Evolutionary conservation across 2,329 filamentous ascomycete genomes (phyloP).

Genomic region (Pseudocercospora crystallina): DNA sequence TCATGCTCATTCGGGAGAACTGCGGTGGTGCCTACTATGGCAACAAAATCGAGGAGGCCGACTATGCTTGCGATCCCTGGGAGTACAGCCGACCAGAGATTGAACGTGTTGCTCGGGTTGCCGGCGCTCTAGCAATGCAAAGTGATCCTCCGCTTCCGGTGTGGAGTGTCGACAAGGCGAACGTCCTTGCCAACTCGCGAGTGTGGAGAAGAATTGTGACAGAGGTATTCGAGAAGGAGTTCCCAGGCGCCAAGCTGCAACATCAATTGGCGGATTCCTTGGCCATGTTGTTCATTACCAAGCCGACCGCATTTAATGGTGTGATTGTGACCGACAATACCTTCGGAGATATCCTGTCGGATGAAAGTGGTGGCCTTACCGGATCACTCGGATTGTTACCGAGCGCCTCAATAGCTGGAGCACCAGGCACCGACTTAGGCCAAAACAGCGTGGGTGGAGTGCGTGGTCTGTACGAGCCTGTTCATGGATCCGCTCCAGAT

Average conservation of each 20-base stretch:
- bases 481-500: constrained; percentile 36
- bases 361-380: constrained; percentile 48
- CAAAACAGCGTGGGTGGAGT: constrained; percentile 44
- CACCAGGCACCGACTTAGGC: constrained; percentile 28
- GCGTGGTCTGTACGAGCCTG: constrained; percentile 35
- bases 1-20: constrained; percentile 53
- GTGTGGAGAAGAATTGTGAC: constrained; percentile 50
- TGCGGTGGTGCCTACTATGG: constrained; percentile 55
- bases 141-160: constrained; percentile 43
- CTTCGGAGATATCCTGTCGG: constrained; percentile 51
- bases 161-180: constrained; percentile 54
- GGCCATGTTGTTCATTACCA: constrained; percentile 51
- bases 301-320: constrained; percentile 50
- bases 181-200: constrained; percentile 52
- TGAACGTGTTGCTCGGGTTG: constrained; percentile 50
- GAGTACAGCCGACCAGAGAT: constrained; percentile 48
- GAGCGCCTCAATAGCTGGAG: constrained; percentile 39
- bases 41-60: constrained; percentile 45
- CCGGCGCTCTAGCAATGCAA: constrained; percentile 45
- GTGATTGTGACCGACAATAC: constrained; percentile 52
- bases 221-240: constrained; percentile 44
- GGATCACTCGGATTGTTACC: constrained; percentile 50
- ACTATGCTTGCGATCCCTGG: constrained; percentile 51
- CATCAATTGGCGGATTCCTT: constrained; percentile 52
- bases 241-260: constrained; percentile 44